phyloP scores from a whole-genome alignment of 2,329 filamentous ascomycete genomes.

The Chrysoporthe cubensis region DNA sequence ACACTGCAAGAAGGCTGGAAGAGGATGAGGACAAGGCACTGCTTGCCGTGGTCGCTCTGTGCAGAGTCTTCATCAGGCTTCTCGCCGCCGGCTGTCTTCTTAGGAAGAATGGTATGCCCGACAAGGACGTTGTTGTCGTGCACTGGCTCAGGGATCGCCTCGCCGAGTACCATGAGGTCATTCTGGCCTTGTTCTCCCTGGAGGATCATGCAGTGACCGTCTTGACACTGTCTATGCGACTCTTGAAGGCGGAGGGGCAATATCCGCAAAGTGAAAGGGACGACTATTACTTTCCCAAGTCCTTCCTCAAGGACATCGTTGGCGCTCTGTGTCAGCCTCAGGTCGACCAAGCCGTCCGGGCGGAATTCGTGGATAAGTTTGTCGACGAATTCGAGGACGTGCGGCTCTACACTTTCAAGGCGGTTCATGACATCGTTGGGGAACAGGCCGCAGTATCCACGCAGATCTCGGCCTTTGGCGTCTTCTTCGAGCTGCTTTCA shows the following conservation, averaged over 20 bases:
- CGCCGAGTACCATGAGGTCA: constrained; percentile 67
- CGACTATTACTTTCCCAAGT: constrained; percentile 70
- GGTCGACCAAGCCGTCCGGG: constrained; percentile 63
- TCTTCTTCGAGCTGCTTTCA: constrained; percentile 65
- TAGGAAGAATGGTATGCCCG: constrained; percentile 65
- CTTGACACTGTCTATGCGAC: constrained; percentile 79
- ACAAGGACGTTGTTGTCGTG: constrained; percentile 75
- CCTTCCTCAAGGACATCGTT: constrained; percentile 69
- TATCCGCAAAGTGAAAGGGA: constrained; percentile 59
- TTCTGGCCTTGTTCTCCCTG: constrained; percentile 64
- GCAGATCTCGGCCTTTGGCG: constrained; percentile 52
- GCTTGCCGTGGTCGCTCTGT: constrained; percentile 78
- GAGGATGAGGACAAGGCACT: constrained; percentile 60
- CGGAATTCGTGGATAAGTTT: constrained; percentile 78
- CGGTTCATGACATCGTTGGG: constrained; percentile 48
- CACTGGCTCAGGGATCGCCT: constrained; percentile 80
- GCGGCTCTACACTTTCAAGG: constrained; percentile 78
- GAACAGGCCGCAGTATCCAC: constrained; percentile 34
- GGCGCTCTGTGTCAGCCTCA: constrained; percentile 61
- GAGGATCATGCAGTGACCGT: constrained; percentile 70
- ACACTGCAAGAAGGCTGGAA: constrained; percentile 56
- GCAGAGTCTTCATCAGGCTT: constrained; percentile 82
- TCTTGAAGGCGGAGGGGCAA: constrained; percentile 79
- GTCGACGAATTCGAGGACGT: constrained; percentile 82
- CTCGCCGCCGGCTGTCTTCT: constrained; percentile 74